These are phyloP conservation scores for Paraurostyla sp. DNA, from an alignment of 73 alveolate species.

Conservation along the genomic window DNA sequence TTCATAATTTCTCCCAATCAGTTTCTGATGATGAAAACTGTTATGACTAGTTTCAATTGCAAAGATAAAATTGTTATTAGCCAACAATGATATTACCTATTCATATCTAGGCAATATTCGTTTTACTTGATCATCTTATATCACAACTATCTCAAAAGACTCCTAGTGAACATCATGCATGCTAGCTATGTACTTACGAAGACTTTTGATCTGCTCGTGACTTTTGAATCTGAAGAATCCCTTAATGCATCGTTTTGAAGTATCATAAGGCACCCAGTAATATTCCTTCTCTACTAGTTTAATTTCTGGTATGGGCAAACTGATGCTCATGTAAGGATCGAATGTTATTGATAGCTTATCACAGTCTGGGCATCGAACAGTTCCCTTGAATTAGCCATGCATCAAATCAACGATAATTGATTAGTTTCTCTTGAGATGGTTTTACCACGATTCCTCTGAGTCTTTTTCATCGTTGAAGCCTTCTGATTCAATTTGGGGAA, in stretches of 20 bases:
- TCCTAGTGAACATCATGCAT: neutral
- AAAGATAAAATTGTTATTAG: neutral
- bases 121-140: conserved; percentile 16
- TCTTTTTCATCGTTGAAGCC: conserved; percentile 72
- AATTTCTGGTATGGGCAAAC: conserved; percentile 62
- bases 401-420: conserved; percentile 85
- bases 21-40: neutral
- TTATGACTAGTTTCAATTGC: conserved; percentile 27
- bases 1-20: neutral
- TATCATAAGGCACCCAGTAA: conserved; percentile 58
- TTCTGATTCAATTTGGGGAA: conserved; percentile 80
- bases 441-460: conserved; percentile 84
- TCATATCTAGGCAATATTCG: conserved; percentile 31
- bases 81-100: neutral
- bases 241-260: conserved; percentile 9
- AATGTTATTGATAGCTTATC: conserved; percentile 81
- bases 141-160: conserved; percentile 12
- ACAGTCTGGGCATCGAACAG: conserved; percentile 87
- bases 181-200: neutral
- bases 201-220: conserved; percentile 20
- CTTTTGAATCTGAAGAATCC: conserved; percentile 12
- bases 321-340: conserved; percentile 85
- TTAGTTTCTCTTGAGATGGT: conserved; percentile 79
- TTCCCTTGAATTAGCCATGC: conserved; percentile 87
- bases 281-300: conserved; percentile 28